Conservation (phyloP, 768 basidiomycete species). For the Boletus tomentosulus region DNA sequence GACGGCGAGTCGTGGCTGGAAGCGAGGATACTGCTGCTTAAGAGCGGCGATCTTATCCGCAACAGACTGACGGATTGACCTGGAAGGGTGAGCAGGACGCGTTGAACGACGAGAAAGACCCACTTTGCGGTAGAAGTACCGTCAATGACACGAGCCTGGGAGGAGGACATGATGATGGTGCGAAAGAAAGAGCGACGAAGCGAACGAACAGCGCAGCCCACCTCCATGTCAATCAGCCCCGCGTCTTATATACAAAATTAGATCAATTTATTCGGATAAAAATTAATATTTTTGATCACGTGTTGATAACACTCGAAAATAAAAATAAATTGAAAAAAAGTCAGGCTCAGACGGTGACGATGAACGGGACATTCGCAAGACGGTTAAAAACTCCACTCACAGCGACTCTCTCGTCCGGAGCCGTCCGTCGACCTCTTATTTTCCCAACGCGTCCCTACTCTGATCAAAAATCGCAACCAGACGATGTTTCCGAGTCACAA, state of each 20-base stretch:
- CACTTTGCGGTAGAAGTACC: slow-evolving; percentile 85
- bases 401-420: slow-evolving; percentile 49
- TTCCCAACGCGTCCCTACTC: slow-evolving; percentile 51
- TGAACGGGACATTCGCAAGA: slow-evolving; percentile 51
- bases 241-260: slow-evolving; percentile 1
- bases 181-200: slow-evolving; percentile 13
- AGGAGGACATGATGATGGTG: slow-evolving; percentile 36
- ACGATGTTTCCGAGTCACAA: slow-evolving; percentile 7
- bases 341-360: slow-evolving; percentile 20
- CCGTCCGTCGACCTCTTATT: slow-evolving; percentile 34
- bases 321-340: not conserved
- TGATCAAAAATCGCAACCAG: slow-evolving; percentile 40
- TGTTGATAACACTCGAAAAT: slow-evolving; percentile 4
- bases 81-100: slow-evolving; percentile 30
- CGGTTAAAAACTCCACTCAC: slow-evolving; percentile 57
- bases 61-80: slow-evolving; percentile 77
- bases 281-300: slow-evolving; percentile 17
- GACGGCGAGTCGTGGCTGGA: slow-evolving; percentile 87
- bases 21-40: slow-evolving; percentile 73
- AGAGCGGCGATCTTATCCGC: slow-evolving; percentile 61
- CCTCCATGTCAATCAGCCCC: slow-evolving; percentile 3
- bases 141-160: slow-evolving; percentile 65
- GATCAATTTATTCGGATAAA: not conserved
- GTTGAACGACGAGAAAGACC: slow-evolving; percentile 19
- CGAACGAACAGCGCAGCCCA: not conserved